phyloP scores from a whole-genome alignment of 2,329 filamentous ascomycete genomes.

The Ceratocystis colombiana region DNA sequence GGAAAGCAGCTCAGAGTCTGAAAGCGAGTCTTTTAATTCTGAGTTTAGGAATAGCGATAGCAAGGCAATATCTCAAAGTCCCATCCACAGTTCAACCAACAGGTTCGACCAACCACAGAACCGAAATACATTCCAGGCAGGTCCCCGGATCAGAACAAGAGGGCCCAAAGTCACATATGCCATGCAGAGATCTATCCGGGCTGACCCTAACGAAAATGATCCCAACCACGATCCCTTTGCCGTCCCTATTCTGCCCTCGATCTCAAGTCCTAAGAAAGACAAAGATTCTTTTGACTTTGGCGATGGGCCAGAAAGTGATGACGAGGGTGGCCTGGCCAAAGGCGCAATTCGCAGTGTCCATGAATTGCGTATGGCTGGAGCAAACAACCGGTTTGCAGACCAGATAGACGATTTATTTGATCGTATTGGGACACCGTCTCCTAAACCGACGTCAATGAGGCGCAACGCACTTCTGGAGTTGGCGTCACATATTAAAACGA shows the following conservation, averaged over 20 bases:
- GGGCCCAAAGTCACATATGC: conserved; percentile 36
- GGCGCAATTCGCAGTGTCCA: conserved; percentile 53
- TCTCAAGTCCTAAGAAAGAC: conserved; percentile 19
- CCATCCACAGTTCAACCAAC: background rate
- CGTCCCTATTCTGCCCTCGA: conserved; percentile 18
- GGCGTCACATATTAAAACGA: conserved; percentile 49
- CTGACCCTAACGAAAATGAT: conserved; percentile 21
- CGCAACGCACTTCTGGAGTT: conserved; percentile 52
- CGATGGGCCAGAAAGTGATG: conserved; percentile 33
- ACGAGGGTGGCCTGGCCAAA: conserved; percentile 35
- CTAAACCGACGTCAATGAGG: conserved; percentile 42
- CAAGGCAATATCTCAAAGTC: background rate
- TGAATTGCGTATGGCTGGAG: conserved; percentile 55
- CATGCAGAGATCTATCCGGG: conserved; percentile 29
- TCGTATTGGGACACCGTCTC: conserved; percentile 45
- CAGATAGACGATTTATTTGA: conserved; percentile 55
- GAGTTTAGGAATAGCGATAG: conserved; percentile 6
- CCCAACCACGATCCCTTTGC: conserved; percentile 25
- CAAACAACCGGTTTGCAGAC: conserved; percentile 55
- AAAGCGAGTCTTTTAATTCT: conserved; percentile 27
- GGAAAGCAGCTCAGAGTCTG: conserved; percentile 30
- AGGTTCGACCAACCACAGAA: background rate
- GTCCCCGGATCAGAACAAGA: conserved; percentile 24
- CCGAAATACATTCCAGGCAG: background rate
- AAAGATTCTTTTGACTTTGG: conserved; percentile 25